Percentiles rank a stretch among this genome's conserved stretches.
phyloP scores from a whole-genome alignment of 176 grass and related monocot species.

The Elaeis guineensis region DNA sequence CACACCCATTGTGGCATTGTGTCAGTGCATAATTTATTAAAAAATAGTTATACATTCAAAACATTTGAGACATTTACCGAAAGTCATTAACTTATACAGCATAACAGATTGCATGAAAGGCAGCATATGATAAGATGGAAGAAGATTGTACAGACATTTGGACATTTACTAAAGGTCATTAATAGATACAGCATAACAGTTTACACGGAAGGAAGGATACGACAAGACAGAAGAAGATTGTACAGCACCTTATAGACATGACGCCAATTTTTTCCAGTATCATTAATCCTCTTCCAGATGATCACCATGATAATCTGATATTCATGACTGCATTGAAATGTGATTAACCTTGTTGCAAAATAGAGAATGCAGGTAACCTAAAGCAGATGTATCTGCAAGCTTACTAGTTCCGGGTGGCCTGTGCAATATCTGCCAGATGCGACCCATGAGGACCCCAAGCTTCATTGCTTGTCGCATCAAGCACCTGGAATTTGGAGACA shows the following conservation, averaged over 20 bases:
- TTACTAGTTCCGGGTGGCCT: constrained; percentile 74
- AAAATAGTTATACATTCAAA: too few species aligned
- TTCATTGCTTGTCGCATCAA: constrained; percentile 97
- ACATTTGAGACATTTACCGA: too few species aligned
- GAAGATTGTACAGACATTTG: background rate
- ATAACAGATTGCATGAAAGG: too few species aligned
- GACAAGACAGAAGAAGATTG: background rate
- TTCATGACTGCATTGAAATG: constrained; percentile 52
- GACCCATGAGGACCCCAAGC: constrained; percentile 96
- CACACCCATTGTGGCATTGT: too few species aligned
- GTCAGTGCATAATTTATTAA: too few species aligned
- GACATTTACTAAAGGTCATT: too few species aligned
- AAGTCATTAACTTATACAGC: too few species aligned
- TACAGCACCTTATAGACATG: constrained; percentile 91
- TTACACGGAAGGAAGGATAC: background rate
- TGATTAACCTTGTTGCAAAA: too few species aligned
- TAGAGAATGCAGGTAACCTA: background rate
- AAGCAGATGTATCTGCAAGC: background rate
- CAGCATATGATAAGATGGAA: background rate
- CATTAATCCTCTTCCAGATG: constrained; percentile 97
- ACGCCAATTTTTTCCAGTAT: constrained; percentile 97
- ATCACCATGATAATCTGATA: constrained; percentile 92
- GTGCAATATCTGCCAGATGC: constrained; percentile 79
- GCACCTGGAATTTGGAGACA: constrained; percentile 38
- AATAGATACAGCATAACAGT: too few species aligned